Percentiles rank a stretch among this genome's conserved stretches.
Conservation (phyloP, 108 stramenopile species). For the Fistulifera pelliculosa region DNA sequence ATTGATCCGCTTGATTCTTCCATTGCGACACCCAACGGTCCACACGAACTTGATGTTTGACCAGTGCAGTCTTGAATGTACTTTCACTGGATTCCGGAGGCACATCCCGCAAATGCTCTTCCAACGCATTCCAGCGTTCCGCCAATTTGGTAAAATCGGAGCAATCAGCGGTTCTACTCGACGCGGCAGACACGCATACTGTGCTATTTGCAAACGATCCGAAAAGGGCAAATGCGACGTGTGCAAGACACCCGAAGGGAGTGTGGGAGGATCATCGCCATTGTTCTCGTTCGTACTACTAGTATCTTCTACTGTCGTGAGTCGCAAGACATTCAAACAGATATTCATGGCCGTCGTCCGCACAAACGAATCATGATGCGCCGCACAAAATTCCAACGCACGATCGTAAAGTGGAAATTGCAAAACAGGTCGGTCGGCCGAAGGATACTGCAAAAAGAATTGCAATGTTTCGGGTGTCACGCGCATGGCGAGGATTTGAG, state of each 20-base stretch:
- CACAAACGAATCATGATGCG: conserved; percentile 78
- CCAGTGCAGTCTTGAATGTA: conserved; percentile 26
- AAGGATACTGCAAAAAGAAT: conserved; percentile 71
- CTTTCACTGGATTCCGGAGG: conserved; percentile 1
- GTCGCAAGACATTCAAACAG: conserved; percentile 77
- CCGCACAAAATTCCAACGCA: conserved; percentile 75
- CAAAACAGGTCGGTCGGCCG: conserved; percentile 7
- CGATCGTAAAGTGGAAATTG: conserved; percentile 76
- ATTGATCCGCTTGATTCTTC: conserved; percentile 44
- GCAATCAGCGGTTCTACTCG: conserved; percentile 65
- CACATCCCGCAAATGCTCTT: conserved; percentile 50
- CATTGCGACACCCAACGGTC: conserved; percentile 26
- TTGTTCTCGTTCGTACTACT: conserved; percentile 1
- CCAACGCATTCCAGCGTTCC: conserved; percentile 63
- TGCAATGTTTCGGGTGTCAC: conserved; percentile 84
- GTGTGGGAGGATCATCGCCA: conserved; percentile 13
- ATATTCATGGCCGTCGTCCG: conserved; percentile 84
- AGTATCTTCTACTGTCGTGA: conserved; percentile 36
- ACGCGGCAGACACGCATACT: conserved; percentile 64
- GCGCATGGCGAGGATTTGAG: conserved; percentile 80
- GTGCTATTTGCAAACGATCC: conserved; percentile 74
- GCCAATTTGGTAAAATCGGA: conserved; percentile 69
- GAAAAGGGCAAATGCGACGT: conserved; percentile 55
- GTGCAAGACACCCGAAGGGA: conserved; percentile 60
- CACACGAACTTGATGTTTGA: conserved; percentile 23